phyloP scores from a whole-genome alignment of 345 rosid species.

The Moricandia moricandioides region DNA sequence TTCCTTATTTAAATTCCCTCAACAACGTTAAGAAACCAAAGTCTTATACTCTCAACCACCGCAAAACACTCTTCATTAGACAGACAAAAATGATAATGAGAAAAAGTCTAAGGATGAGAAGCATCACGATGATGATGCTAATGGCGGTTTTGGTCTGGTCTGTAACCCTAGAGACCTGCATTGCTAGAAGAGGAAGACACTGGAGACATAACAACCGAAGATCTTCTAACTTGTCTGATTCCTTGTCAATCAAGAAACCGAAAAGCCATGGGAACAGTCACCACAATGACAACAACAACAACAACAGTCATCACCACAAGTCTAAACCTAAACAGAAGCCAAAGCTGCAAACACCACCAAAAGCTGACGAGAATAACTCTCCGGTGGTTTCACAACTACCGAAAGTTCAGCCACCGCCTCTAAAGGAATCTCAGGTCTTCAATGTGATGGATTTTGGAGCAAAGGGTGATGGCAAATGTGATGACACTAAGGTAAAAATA shows the following conservation, averaged over 20 bases:
- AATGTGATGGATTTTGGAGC: constrained; percentile 83
- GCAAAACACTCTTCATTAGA: constrained; percentile 5
- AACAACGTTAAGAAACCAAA: constrained; percentile 20
- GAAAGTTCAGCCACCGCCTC: constrained; percentile 34
- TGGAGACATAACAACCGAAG: constrained; percentile 56
- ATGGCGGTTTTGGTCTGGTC: constrained; percentile 63
- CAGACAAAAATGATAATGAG: constrained; percentile 38
- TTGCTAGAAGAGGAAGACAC: constrained; percentile 79
- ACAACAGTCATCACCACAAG: constrained; percentile 36
- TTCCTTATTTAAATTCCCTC: constrained; percentile 47
- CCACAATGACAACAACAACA: too few relatives aligned
- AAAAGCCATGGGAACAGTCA: constrained; percentile 40
- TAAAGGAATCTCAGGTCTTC: constrained; percentile 38
- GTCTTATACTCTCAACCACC: constrained; percentile 23
- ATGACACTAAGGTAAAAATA: constrained; percentile 75
- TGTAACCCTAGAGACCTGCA: constrained; percentile 64
- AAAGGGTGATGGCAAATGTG: constrained; percentile 79
- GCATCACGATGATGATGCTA: constrained; percentile 53
- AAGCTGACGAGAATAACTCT: constrained; percentile 10
- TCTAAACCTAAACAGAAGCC: constrained; percentile 47
- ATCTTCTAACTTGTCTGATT: constrained; percentile 31
- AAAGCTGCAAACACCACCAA: constrained; percentile 30
- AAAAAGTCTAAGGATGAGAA: constrained; percentile 40
- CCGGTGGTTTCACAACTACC: constrained; percentile 44
- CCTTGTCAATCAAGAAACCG: constrained; percentile 57